Conservation (phyloP, 2,329 filamentous ascomycete species). For the Aspergillus viridinutans region DNA sequence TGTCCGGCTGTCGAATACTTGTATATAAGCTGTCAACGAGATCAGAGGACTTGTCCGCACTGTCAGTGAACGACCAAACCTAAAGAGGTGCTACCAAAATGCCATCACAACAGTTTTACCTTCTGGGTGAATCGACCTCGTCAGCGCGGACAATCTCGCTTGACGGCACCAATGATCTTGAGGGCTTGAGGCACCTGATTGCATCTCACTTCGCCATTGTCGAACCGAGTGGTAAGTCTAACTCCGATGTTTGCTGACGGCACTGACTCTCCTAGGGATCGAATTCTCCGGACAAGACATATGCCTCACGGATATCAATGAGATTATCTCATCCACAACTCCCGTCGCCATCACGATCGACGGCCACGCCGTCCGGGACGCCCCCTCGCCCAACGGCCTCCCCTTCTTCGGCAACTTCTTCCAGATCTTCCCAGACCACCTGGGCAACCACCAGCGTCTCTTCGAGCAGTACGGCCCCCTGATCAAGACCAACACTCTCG, state of each 20-base stretch:
- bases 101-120: slow-evolving; percentile 18
- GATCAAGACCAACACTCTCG: slow-evolving; percentile 52
- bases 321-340: slow-evolving; percentile 8
- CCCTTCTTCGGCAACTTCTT: slow-evolving; percentile 51
- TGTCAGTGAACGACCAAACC: too few species aligned
- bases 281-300: slow-evolving; percentile 14
- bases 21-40: neutral
- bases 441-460: slow-evolving; percentile 54
- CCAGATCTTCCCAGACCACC: slow-evolving; percentile 55
- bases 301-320: slow-evolving; percentile 12
- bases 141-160: slow-evolving; percentile 19
- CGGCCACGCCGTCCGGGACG: slow-evolving; percentile 25
- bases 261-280: slow-evolving; percentile 12
- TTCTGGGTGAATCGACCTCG: slow-evolving; percentile 17
- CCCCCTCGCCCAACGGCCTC: slow-evolving; percentile 19
- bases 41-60: neutral
- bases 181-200: slow-evolving; percentile 19
- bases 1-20: neutral
- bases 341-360: slow-evolving; percentile 26
- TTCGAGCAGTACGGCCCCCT: slow-evolving; percentile 52
- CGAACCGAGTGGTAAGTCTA: slow-evolving; percentile 21
- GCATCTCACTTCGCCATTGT: slow-evolving; percentile 30
- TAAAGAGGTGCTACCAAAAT: slow-evolving; percentile 5
- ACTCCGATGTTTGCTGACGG: neutral
- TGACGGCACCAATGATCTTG: slow-evolving; percentile 15